phyloP scores from a whole-genome alignment of 129 eudicot species.

The Glebionis coronaria region DNA sequence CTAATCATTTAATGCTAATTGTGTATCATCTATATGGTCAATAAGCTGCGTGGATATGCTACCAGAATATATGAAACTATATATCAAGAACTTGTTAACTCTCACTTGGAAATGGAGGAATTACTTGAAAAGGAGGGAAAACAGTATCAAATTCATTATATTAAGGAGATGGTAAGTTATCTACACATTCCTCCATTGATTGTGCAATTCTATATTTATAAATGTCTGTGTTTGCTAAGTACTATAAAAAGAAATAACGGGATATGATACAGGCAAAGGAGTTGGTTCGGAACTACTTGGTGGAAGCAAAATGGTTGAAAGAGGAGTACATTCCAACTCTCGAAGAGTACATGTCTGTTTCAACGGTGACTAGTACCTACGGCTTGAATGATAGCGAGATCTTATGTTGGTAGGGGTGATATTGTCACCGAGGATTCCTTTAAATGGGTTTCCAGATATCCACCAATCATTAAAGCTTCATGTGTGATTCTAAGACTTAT shows the following conservation, averaged over 20 bases:
- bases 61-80: not conserved
- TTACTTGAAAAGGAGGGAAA: not conserved
- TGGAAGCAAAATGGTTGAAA: constrained; percentile 45
- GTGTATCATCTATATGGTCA: not conserved
- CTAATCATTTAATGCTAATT: not conserved
- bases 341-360: constrained; percentile 41
- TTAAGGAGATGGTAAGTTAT: constrained; percentile 2
- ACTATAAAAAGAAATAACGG: not conserved
- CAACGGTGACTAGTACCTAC: constrained; percentile 11
- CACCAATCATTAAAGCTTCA: too few relatives aligned
- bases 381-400: constrained; percentile 4
- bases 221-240: too few relatives aligned
- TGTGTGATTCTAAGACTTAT: too few relatives aligned
- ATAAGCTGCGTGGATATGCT: not conserved
- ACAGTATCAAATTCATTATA: not conserved
- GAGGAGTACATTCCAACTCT: constrained; percentile 27
- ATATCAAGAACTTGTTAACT: not conserved
- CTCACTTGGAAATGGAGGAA: not conserved
- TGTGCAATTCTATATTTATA: not conserved
- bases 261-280: constrained; percentile 10
- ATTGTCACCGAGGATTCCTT: not conserved
- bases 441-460: too few relatives aligned
- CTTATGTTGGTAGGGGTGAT: constrained; percentile 36
- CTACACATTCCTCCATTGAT: too few relatives aligned
- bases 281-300: constrained; percentile 5